Percentiles rank a stretch among this genome's conserved stretches.
phyloP scores from a whole-genome alignment of 2,329 filamentous ascomycete species.

The Sporothrix mexicana region DNA sequence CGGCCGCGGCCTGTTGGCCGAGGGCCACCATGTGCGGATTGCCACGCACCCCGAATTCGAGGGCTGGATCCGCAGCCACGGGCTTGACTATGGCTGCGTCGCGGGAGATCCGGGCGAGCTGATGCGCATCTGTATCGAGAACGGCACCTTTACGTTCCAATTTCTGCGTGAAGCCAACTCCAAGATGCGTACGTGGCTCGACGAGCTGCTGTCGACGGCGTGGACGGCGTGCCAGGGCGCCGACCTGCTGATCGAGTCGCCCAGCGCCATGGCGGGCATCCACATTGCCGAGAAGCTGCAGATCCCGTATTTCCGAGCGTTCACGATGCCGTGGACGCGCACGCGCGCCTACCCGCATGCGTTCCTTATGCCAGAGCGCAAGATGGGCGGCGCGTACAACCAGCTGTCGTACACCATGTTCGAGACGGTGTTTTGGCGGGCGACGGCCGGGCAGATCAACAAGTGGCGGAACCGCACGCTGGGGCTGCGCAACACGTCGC shows the following conservation, averaged over 20 bases:
- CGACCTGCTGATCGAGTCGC: constrained; percentile 92
- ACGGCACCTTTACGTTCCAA: constrained; percentile 93
- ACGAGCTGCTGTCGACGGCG: constrained; percentile 80
- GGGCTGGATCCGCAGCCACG: constrained; percentile 86
- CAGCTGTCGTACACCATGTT: constrained; percentile 96
- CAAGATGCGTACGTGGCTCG: constrained; percentile 94
- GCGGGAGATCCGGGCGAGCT: constrained; percentile 91
- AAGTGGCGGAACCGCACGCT: constrained; percentile 85
- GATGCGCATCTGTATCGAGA: constrained; percentile 94
- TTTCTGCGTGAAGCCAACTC: constrained; percentile 87
- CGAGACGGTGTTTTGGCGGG: constrained; percentile 95
- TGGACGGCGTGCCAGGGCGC: constrained; percentile 84
- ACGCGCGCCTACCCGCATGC: constrained; percentile 96
- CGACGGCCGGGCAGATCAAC: constrained; percentile 89
- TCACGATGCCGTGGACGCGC: constrained; percentile 98
- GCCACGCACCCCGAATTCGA: constrained; percentile 92
- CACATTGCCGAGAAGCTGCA: constrained; percentile 92
- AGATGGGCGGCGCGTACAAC: constrained; percentile 95
- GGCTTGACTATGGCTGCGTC: constrained; percentile 88
- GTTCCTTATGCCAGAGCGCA: constrained; percentile 89
- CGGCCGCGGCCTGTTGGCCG: constrained; percentile 85
- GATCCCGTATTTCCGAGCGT: constrained; percentile 96
- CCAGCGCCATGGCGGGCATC: constrained; percentile 95
- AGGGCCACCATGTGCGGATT: constrained; percentile 86
- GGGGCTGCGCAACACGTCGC: constrained; percentile 76